These are phyloP conservation scores for Collybia sp. DNA, from an alignment of 768 basidiomycete genomes.

Conservation along the genomic window DNA sequence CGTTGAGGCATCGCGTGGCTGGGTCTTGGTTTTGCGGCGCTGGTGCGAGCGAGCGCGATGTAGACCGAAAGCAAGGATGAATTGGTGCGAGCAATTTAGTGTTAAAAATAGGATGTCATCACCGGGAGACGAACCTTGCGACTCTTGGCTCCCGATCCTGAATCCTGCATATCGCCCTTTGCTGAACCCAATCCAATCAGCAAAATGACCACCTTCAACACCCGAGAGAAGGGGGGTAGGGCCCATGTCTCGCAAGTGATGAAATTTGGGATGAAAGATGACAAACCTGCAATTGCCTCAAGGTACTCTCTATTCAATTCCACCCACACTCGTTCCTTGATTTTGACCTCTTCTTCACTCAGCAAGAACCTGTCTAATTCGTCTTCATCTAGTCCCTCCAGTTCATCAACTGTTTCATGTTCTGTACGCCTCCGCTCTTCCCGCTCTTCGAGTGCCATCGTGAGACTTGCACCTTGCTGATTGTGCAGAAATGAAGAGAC, in stretches of 20 bases:
- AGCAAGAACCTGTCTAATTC: constrained; percentile 82
- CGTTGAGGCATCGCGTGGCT: constrained; percentile 72
- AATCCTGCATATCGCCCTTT: constrained; percentile 56
- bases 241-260: background rate
- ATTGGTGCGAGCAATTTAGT: background rate
- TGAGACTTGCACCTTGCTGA: constrained; percentile 53
- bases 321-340: constrained; percentile 93
- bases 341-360: constrained; percentile 72
- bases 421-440: constrained; percentile 58
- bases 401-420: constrained; percentile 49
- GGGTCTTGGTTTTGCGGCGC: constrained; percentile 62
- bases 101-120: constrained; percentile 24
- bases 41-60: constrained; percentile 21
- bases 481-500: constrained; percentile 63
- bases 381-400: constrained; percentile 82
- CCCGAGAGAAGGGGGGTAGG: background rate
- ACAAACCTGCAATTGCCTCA: constrained; percentile 78
- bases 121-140: constrained; percentile 71
- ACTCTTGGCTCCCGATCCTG: constrained; percentile 43
- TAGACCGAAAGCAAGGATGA: constrained; percentile 11
- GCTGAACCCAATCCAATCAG: constrained; percentile 51
- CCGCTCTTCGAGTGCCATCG: constrained; percentile 61
- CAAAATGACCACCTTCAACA: constrained; percentile 22
- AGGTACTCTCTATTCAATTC: constrained; percentile 91
- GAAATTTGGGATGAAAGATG: constrained; percentile 5